Evolutionary conservation across 257 asterid species (phyloP), one percentile per base, ranked within the genome.

Genomic region (Fraxinus americana): DNA sequence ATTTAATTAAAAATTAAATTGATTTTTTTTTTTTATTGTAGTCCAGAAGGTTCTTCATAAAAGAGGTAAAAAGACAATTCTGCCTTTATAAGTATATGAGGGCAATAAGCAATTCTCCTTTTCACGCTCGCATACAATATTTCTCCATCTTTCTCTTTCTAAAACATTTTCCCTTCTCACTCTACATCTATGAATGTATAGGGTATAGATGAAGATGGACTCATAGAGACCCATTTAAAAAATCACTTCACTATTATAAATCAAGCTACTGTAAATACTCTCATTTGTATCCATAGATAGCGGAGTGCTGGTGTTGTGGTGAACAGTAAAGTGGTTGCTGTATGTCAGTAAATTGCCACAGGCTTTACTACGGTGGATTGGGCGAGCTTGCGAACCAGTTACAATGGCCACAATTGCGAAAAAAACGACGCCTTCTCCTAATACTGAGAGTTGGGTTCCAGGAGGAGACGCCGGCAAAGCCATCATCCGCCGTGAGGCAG

Each of bases 361-460:
- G 86, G 82, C 85, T 86, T 82, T 90, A 52, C 92, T 90, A 61
- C 92, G 95, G 93, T 84, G 92, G 88, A 82, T 83, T 76, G 89
- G 85, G 94, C 68, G 89, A 91, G 88, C 83, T 91, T 74, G 89
- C 91, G 73, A 91, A 91, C 81, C 98, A 90, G 81, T 86, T 88
- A 72, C 96, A 92, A 92, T 92, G 98, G 98, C 97, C 97, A 82
- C 97, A 91, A 65, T 91, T 92, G 30, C 85, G 98, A 81, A 92
- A 90, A 90, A 91, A 83, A 85, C 95, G 97, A 85, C 94, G 97
- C 71, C 72, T 63, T 25, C 69, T 63, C 17, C 69, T 27, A 1
- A 7, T 63, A 67, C 77, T 80, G 73, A 61, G 72, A 81, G 85
- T 50, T 82, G 88, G 79, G 79, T 57, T 61, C 43, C 81, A 9